These are phyloP conservation scores for Chloropicon primus DNA, from an alignment of 139 green algal species.

Conservation along the genomic window DNA sequence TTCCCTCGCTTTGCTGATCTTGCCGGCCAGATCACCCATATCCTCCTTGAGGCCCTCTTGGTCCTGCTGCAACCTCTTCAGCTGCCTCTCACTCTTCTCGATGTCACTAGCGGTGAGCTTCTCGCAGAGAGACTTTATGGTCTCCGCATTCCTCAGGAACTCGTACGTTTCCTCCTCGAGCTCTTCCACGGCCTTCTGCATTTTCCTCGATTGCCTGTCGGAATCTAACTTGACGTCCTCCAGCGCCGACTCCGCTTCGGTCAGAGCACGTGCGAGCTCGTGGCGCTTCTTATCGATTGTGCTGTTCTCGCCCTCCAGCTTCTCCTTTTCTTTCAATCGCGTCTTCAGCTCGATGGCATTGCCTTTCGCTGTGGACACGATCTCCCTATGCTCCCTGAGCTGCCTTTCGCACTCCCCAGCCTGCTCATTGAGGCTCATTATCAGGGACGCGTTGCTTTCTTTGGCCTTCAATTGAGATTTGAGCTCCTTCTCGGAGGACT, in stretches of 20 bases:
- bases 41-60: slow-evolving; percentile 12
- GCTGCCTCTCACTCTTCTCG: neutral
- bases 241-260: neutral
- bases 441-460: neutral
- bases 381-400: neutral
- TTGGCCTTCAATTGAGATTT: neutral
- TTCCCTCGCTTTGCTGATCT: slow-evolving; percentile 8
- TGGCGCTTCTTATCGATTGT: slow-evolving; percentile 22
- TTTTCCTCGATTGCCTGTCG: neutral
- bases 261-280: neutral
- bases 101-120: neutral
- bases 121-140: slow-evolving; percentile 1
- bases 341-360: neutral
- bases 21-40: neutral
- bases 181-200: neutral
- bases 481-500: neutral
- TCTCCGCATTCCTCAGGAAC: slow-evolving; percentile 7
- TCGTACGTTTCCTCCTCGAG: neutral
- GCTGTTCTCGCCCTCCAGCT: slow-evolving; percentile 17
- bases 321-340: slow-evolving; percentile 27
- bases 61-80: slow-evolving; percentile 13
- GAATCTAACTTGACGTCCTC: neutral
- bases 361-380: neutral
- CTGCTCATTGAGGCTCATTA: neutral
- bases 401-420: neutral